These are phyloP conservation scores for Alectoria sarmentosa DNA, from an alignment of 495 filamentous ascomycete species.

Conservation along the genomic window DNA sequence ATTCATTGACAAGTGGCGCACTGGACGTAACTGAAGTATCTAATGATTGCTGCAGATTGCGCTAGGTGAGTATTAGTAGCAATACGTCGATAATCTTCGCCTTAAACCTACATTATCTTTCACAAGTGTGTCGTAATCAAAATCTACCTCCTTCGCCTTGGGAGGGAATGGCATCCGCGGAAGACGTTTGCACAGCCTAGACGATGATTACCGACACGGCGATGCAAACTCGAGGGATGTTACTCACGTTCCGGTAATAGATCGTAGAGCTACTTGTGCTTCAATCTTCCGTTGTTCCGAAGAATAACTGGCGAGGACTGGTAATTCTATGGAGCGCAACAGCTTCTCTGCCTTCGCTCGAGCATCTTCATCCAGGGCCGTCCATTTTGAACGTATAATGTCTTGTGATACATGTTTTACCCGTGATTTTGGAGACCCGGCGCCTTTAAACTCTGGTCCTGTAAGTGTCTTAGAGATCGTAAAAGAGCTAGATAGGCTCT, in stretches of 20 bases:
- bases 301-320: constrained; percentile 46
- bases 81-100: constrained; percentile 7
- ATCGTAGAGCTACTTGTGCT: constrained; percentile 46
- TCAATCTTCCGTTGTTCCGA: constrained; percentile 50
- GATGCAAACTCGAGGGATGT: constrained; percentile 4
- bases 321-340: constrained; percentile 46
- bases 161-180: constrained; percentile 56
- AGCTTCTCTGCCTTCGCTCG: constrained; percentile 48
- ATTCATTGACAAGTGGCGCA: constrained; percentile 46
- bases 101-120: constrained; percentile 43
- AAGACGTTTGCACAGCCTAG: constrained; percentile 40
- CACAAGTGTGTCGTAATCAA: constrained; percentile 53
- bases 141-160: constrained; percentile 47
- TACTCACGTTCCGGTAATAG: constrained; percentile 42
- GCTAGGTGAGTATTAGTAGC: constrained; percentile 30
- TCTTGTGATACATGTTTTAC: constrained; percentile 47
- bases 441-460: background rate
- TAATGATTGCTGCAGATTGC: constrained; percentile 44
- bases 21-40: constrained; percentile 48
- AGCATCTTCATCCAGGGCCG: constrained; percentile 42
- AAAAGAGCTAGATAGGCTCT: background rate
- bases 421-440: constrained; percentile 30
- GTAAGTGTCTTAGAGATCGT: too few relatives aligned
- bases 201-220: constrained; percentile 8
- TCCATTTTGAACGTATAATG: constrained; percentile 54